Evolutionary conservation across 306 rosid genomes (phyloP).

Genomic region (Dalbergia cochinchinensis): DNA sequence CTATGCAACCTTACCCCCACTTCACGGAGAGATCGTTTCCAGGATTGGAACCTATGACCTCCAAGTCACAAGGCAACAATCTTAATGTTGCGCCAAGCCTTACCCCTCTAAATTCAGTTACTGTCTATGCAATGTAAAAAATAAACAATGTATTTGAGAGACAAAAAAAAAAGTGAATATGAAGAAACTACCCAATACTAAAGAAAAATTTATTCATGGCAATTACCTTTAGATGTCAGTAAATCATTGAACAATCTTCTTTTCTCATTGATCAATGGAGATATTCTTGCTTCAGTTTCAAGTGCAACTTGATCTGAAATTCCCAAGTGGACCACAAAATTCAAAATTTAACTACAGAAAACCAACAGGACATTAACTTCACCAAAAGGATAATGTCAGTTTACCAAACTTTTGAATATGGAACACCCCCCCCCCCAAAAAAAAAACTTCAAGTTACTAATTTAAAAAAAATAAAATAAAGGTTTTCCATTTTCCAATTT

Average conservation of each 20-base stretch:
- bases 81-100: no score
- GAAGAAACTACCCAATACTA: conserved; percentile 34
- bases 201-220: conserved; percentile 41
- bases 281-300: conserved; percentile 87
- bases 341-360: conserved; percentile 42
- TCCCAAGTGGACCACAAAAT: conserved; percentile 41
- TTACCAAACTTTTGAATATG: not conserved
- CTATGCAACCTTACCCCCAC: no score
- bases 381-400: conserved; percentile 15
- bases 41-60: no score
- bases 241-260: conserved; percentile 93
- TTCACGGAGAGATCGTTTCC: no score
- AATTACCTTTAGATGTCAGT: conserved; percentile 93
- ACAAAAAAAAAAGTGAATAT: conserved; percentile 9
- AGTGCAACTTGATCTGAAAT: conserved; percentile 81
- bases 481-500: not conserved
- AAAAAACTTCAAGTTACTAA: not conserved
- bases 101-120: not conserved
- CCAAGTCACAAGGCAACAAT: no score
- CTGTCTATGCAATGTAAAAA: not conserved
- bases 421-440: not conserved
- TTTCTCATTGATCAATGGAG: conserved; percentile 89
- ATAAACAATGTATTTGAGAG: conserved; percentile 15
- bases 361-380: conserved; percentile 28
- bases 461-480: not conserved